Evolutionary conservation across 805 yeast genomes (phyloP), one percentile per base, ranked within the genome.

Genomic region (Candida maltosa): DNA sequence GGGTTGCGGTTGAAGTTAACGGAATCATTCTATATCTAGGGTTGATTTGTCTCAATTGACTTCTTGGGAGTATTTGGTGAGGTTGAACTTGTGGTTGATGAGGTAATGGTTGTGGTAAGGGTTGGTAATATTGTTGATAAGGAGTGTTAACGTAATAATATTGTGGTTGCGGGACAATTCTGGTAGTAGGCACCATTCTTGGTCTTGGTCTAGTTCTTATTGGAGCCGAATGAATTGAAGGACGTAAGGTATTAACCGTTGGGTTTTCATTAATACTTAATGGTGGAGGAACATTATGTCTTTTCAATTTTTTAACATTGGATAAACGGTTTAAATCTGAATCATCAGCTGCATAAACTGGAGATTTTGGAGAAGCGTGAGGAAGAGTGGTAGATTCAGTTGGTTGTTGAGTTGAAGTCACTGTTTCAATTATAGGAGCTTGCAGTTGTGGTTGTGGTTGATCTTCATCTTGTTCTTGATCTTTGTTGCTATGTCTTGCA

Each of bases 211-310:
- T 23, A 9, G 29, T 28, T 27, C 54, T 38, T 9, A 58, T 51
- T 2, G 68, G 68, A 4, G 68, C 68, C 14, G 66, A 60, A 25
- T 58, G 63, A 28, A 61, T 56, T 26, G 45, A 26, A 4, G 62
- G 62, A 6, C 24, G 31, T 4, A 31, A 4, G 11, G 29, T 11
- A 26, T 14, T 17, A 26, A 11, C 17, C 16, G 34, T 16, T 15
- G 27, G 24, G 17, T 32, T 26, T 12, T 12, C 15, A 12, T 37
- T 29, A 4, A 41, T 49, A 30, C 41, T 40, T 25, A 62, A 46
- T 2, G 68, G 67, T 2, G 57, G 32, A 2, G 69, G 69, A 11
- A 59, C 44, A 36, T 59, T 60, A 16, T 48, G 47, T 26, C 69
- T 47, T 42, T 57, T 60, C 35, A 62, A 51, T 14, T 66, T 44